Conservation (phyloP, 352 stramenopile species). For the Phytopythium delawarense region DNA sequence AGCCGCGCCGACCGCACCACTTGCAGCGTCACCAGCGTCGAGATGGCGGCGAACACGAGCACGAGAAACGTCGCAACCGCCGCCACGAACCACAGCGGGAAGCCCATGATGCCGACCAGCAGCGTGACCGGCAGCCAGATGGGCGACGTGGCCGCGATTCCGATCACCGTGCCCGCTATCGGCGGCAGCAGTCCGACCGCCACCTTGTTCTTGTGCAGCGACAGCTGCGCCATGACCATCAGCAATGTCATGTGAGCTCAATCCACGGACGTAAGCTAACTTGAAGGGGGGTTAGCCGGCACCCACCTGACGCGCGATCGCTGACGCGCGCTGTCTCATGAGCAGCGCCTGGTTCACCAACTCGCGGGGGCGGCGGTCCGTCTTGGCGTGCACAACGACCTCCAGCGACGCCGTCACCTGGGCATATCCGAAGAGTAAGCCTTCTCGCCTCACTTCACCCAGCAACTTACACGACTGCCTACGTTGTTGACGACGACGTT, state of each 20-base stretch:
- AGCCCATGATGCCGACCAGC: conserved; percentile 48
- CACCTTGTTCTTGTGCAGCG: conserved; percentile 55
- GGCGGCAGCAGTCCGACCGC: conserved; percentile 42
- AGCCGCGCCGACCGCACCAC: conserved; percentile 44
- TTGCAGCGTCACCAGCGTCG: conserved; percentile 42
- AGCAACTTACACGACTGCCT: not conserved
- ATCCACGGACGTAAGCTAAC: not conserved
- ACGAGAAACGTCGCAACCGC: conserved; percentile 36
- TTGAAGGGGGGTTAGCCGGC: not conserved
- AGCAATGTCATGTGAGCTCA: not conserved
- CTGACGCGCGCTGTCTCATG: conserved; percentile 31
- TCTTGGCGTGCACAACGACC: conserved; percentile 33
- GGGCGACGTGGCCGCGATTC: conserved; percentile 40
- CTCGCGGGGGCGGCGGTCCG: conserved; percentile 38
- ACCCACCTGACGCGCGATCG: conserved; percentile 38
- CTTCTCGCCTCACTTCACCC: not conserved
- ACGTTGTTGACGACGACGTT: conserved; percentile 26
- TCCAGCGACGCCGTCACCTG: conserved; percentile 9
- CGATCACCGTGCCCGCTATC: conserved; percentile 36
- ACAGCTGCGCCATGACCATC: conserved; percentile 24
- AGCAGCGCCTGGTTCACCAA: conserved; percentile 32
- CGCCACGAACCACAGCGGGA: conserved; percentile 57
- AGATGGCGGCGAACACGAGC: conserved; percentile 43
- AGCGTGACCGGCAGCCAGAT: conserved; percentile 58
- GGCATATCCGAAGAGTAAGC: not conserved